Conservation (phyloP, 306 rosid genomes). For the Fagus sylvatica region DNA sequence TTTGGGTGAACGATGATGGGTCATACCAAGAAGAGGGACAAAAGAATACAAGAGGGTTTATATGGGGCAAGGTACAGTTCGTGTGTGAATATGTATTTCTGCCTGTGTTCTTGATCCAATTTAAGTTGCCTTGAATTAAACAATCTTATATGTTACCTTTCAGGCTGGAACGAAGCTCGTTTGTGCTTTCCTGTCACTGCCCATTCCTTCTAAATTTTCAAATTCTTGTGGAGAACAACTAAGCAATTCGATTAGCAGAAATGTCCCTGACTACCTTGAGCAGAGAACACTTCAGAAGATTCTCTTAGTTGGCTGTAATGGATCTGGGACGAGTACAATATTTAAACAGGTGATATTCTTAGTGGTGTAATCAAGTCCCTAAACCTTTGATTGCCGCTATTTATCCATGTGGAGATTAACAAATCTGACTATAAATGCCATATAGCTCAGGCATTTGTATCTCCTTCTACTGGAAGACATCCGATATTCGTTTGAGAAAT, state of each 20-base stretch:
- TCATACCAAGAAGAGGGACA: constrained; percentile 99
- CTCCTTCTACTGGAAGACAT: not conserved
- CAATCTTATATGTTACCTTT: constrained; percentile 21
- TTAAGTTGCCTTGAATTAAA: constrained; percentile 13
- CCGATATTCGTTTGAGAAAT: not conserved
- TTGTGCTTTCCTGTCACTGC: constrained; percentile 85
- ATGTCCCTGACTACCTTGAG: constrained; percentile 75
- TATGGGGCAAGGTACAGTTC: constrained; percentile 94
- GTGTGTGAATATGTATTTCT: not conserved
- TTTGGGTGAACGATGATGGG: constrained; percentile 99
- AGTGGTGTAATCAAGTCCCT: constrained; percentile 7
- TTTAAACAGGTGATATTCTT: constrained; percentile 82
- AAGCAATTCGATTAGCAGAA: constrained; percentile 52
- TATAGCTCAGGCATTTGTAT: not conserved
- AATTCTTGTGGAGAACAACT: constrained; percentile 59
- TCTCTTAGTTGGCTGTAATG: constrained; percentile 86
- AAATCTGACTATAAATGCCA: constrained; percentile 2
- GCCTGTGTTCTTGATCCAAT: constrained; percentile 4
- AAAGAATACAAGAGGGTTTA: constrained; percentile 87
- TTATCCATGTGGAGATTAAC: constrained; percentile 19
- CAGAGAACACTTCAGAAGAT: constrained; percentile 83
- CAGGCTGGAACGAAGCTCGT: constrained; percentile 97
- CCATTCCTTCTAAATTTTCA: constrained; percentile 76
- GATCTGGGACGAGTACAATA: constrained; percentile 97
- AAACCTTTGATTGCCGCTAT: constrained; percentile 4